Conservation (phyloP, 352 stramenopile species). For the Pythium dissimile region DNA sequence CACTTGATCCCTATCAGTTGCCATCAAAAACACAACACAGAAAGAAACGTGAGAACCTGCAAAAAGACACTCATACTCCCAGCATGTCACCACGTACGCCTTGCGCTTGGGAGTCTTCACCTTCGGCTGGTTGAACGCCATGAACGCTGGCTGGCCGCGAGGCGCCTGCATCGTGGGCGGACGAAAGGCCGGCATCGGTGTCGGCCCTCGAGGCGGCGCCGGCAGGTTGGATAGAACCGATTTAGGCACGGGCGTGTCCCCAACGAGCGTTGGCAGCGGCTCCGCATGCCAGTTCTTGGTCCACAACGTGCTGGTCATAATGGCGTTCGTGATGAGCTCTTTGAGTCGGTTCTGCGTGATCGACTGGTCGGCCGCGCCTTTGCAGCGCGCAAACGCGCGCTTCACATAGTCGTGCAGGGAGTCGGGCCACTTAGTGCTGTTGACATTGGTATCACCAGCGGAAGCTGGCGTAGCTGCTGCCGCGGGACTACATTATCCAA, state of each 20-base stretch:
- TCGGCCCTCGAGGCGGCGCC: conserved; percentile 1
- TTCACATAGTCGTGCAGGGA: conserved; percentile 86
- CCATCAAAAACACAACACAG: not conserved
- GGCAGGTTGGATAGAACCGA: conserved; percentile 18
- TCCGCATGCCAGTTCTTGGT: conserved; percentile 81
- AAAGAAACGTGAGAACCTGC: not conserved
- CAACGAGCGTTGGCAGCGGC: conserved; percentile 65
- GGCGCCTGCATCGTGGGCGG: conserved; percentile 3
- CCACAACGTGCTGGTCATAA: conserved; percentile 82
- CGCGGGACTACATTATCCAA: not conserved
- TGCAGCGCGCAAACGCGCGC: conserved; percentile 76
- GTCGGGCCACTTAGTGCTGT: conserved; percentile 77
- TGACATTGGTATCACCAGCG: conserved; percentile 3
- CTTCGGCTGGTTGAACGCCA: conserved; percentile 41
- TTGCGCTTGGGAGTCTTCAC: conserved; percentile 75
- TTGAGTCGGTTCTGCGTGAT: conserved; percentile 81
- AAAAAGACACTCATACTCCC: no score
- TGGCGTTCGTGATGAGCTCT: conserved; percentile 78
- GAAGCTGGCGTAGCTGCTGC: conserved; percentile 18
- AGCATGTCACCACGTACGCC: conserved; percentile 40
- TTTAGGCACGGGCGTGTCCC: conserved; percentile 28
- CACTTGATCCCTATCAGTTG: conserved; percentile 5
- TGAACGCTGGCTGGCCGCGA: conserved; percentile 26
- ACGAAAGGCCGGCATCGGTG: not conserved
- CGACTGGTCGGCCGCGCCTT: conserved; percentile 65